These are phyloP conservation scores for Fusarium armeniacum DNA, from an alignment of 2,329 filamentous ascomycete genomes.

Conservation along the genomic window DNA sequence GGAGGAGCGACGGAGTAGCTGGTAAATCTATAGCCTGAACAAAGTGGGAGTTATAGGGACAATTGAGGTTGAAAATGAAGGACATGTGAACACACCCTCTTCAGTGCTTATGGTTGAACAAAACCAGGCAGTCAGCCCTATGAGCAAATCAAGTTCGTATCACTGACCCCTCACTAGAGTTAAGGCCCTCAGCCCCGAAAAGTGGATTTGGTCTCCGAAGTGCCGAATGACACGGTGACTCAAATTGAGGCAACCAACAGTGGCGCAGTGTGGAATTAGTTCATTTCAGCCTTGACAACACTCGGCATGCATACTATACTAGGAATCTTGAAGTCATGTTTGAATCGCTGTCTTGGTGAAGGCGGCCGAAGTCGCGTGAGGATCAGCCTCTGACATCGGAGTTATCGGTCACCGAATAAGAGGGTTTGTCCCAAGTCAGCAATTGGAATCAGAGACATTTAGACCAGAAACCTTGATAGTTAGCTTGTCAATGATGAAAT, in stretches of 20 bases:
- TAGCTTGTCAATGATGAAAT: neutral
- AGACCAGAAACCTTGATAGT: neutral
- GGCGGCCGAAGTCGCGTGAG: neutral
- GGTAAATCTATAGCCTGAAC: neutral
- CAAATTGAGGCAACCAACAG: neutral
- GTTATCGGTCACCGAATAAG: conserved; percentile 9
- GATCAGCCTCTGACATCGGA: conserved; percentile 6
- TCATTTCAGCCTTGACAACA: conserved; percentile 15
- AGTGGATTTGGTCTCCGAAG: conserved; percentile 5
- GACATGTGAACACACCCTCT: neutral
- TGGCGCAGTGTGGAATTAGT: neutral
- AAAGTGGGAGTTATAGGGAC: neutral
- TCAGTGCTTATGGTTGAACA: conserved; percentile 13
- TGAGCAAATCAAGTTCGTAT: neutral
- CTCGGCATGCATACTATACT: neutral
- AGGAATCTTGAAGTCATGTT: neutral
- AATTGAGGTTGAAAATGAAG: conserved; percentile 4
- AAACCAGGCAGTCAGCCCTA: conserved; percentile 19
- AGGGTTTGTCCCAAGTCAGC: neutral
- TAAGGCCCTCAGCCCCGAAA: conserved; percentile 28
- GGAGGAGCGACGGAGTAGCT: no score
- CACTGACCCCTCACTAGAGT: conserved; percentile 6
- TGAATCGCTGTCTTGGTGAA: neutral
- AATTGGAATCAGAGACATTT: neutral
- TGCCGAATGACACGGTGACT: neutral